A percentile compares a stretch with the other conserved stretches of the same genome.
These are phyloP conservation scores for Selaginella tamariscina DNA, from an alignment of 75 land plant genomes.

Conservation along the genomic window DNA sequence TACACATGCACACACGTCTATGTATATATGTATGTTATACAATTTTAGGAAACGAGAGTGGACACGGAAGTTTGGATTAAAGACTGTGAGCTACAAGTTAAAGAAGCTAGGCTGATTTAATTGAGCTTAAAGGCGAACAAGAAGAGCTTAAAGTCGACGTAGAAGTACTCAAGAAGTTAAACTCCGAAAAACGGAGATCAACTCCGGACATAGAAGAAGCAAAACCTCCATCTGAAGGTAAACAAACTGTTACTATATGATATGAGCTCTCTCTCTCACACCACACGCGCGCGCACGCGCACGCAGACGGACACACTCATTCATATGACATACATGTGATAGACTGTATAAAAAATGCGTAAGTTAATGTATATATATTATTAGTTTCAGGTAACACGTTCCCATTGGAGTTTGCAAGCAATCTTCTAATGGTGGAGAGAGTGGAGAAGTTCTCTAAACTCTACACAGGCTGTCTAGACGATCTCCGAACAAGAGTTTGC, in stretches of 20 bases:
- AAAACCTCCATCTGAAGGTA: no score
- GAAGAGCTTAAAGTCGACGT: not conserved
- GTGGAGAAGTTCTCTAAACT: conserved; percentile 30
- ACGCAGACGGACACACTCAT: no score
- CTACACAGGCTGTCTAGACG: conserved; percentile 33
- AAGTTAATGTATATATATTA: no score
- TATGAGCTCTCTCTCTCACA: no score
- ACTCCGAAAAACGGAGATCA: not conserved
- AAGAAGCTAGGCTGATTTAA: conserved; percentile 2
- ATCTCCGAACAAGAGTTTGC: conserved; percentile 18
- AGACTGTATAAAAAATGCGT: no score
- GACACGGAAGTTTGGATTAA: conserved; percentile 14
- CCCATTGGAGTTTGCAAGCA: not conserved
- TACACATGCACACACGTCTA: no score
- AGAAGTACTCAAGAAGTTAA: not conserved
- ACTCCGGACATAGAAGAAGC: not conserved
- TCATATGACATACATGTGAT: no score
- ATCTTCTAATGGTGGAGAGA: conserved; percentile 24
- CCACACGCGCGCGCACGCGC: no score
- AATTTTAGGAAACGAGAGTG: conserved; percentile 14
- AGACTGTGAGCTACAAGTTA: conserved; percentile 11
- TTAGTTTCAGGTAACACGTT: not conserved
- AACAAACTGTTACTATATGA: no score
- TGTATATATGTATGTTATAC: no score
- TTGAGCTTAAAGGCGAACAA: not conserved